A percentile compares a stretch with the other conserved stretches of the same genome.
phyloP scores from a whole-genome alignment of 75 land plant species.

The Sequoia sempervirens region DNA sequence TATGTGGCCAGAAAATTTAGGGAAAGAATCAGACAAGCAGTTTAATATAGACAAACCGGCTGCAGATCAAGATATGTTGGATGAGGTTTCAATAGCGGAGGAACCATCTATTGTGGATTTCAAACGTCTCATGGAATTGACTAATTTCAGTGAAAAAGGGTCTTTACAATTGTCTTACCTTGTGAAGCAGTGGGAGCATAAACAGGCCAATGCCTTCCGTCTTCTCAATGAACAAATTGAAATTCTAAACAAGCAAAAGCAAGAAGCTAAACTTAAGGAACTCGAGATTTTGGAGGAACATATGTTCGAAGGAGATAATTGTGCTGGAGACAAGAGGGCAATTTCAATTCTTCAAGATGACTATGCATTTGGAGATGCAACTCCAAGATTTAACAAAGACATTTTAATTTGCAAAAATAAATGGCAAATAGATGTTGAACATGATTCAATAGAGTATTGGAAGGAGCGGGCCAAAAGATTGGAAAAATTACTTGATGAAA shows the following conservation, averaged over 20 bases:
- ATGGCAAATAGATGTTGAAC: too few relatives aligned
- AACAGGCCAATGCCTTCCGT: conserved; percentile 69
- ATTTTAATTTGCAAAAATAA: not conserved
- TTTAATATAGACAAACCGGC: conserved; percentile 48
- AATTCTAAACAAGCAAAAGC: conserved; percentile 46
- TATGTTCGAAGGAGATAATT: conserved; percentile 27
- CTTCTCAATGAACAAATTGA: conserved; percentile 74
- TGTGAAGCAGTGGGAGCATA: conserved; percentile 60
- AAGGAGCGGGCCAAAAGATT: not conserved
- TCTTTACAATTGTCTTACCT: conserved; percentile 56
- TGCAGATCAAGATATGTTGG: conserved; percentile 43
- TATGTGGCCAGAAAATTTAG: conserved; percentile 73
- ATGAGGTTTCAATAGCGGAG: conserved; percentile 35
- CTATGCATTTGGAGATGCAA: too few relatives aligned
- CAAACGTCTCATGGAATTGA: conserved; percentile 56
- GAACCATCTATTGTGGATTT: conserved; percentile 55
- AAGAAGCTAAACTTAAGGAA: conserved; percentile 60
- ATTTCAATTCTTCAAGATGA: too few relatives aligned
- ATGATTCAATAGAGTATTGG: too few relatives aligned
- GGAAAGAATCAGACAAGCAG: conserved; percentile 28
- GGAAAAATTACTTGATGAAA: conserved; percentile 10
- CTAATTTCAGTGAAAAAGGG: conserved; percentile 62
- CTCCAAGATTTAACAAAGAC: too few relatives aligned
- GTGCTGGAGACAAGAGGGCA: conserved; percentile 21
- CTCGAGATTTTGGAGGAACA: conserved; percentile 13